Evolutionary conservation across 257 asterid genomes (phyloP), one percentile per base, ranked within the genome.

Genomic region (Buddleja alternifolia): DNA sequence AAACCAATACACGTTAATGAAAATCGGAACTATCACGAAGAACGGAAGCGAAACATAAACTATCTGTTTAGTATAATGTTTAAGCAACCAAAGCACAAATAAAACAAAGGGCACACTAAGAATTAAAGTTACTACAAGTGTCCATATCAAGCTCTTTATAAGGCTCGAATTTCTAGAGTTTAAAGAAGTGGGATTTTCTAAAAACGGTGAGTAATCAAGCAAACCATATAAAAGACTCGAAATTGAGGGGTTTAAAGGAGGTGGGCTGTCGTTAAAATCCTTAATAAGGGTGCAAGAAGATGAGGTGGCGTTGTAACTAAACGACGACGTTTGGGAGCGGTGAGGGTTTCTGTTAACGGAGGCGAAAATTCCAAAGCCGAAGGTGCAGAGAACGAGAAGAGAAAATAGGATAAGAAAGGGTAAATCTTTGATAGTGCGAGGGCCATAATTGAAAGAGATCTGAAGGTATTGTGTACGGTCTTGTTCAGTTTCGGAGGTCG

Each of bases 371-470:
- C 99, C 99, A 20, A 93, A 83, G 60, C 77, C 96, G 42, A 85
- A 84, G 40, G 97, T 85, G 73, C 73, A 78, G 60, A 89, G 84
- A 7, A 93, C 78, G 63, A 93, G 77, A 42, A 88, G 80, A 10
- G 23, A 19, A 68, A 88, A 93, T 45, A 93, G 88, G 56, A 89
- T 20, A 16, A 90, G 90, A 41, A 87, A 88, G 15, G 93, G 85
- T 21, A 81, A 68, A 77, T 93, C 97, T 68, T 87, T 90, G 70
- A 84, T 52, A 1, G 84, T 21, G 8, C 99, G 94, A 67, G 77
- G 85, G 66, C 91, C 96, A 60, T 80, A 75, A 66, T 85, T 93
- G 88, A 85, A 93, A 23, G 99, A 88, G 90, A 93, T 93, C 92
- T 93, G 96, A 54, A 85, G 91, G 83, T 78, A 84, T 51, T 84